Conservation (phyloP, 495 filamentous ascomycete species). For the Penicillium parvum region DNA sequence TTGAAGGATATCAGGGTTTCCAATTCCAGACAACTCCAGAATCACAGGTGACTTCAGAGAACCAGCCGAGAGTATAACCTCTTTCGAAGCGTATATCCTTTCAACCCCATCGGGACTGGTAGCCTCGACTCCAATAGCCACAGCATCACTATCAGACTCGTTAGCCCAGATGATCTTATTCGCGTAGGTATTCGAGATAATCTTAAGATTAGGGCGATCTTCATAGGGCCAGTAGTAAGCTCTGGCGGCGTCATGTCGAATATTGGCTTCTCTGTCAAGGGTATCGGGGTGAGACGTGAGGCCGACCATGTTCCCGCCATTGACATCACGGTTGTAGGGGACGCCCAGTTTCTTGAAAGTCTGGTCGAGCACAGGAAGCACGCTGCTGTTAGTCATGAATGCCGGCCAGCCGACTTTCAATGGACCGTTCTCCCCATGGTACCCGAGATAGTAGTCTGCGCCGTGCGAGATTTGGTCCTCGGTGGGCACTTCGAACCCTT, state of each 20-base stretch:
- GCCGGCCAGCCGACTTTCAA: conserved; percentile 48
- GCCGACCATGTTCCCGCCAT: conserved; percentile 37
- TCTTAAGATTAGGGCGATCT: conserved; percentile 26
- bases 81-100: conserved; percentile 45
- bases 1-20: conserved; percentile 35
- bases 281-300: conserved; percentile 39
- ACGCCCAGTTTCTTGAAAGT: conserved; percentile 30
- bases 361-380: conserved; percentile 23
- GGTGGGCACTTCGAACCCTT: conserved; percentile 35
- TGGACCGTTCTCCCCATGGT: conserved; percentile 44
- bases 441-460: conserved; percentile 40
- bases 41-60: conserved; percentile 52
- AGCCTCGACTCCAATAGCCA: conserved; percentile 26
- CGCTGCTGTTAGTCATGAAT: conserved; percentile 16
- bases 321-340: conserved; percentile 35
- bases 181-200: conserved; percentile 28
- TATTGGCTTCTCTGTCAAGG: conserved; percentile 38
- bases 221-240: conserved; percentile 43
- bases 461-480: conserved; percentile 34
- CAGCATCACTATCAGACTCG: conserved; percentile 1
- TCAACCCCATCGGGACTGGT: conserved; percentile 10
- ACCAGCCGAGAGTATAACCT: conserved; percentile 58
- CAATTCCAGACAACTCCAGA: conserved; percentile 60
- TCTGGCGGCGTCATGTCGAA: conserved; percentile 49
- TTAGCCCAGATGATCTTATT: conserved; percentile 35